Evolutionary conservation across 192 early-diverging fungal genomes (phyloP).

Genomic region (Chytriomyces sp.): DNA sequence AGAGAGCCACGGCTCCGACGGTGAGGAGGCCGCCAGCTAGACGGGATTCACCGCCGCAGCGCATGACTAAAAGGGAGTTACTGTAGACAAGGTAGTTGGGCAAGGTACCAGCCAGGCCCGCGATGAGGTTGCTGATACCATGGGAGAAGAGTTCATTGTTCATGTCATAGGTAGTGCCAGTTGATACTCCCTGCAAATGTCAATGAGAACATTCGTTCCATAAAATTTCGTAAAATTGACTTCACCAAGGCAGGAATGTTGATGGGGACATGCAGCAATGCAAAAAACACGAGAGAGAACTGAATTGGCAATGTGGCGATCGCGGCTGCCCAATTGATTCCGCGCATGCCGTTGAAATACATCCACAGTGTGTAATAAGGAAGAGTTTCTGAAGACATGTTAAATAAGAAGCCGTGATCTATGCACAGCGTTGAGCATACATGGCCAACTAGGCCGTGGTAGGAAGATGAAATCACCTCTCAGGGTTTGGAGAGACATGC

Average conservation of each 20-base stretch:
- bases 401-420: conserved; percentile 81
- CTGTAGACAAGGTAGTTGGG: conserved; percentile 93
- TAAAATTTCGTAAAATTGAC: neutral
- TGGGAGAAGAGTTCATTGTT: conserved; percentile 93
- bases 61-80: conserved; percentile 89
- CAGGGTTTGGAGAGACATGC: conserved; percentile 65
- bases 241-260: conserved; percentile 55
- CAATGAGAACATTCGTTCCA: neutral
- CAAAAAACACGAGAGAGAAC: conserved; percentile 92
- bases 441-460: no score
- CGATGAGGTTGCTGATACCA: conserved; percentile 83
- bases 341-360: conserved; percentile 59
- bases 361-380: conserved; percentile 91
- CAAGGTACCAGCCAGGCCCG: conserved; percentile 76
- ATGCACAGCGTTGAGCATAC: no score
- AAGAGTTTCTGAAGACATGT: conserved; percentile 62
- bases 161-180: conserved; percentile 84
- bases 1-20: conserved; percentile 69
- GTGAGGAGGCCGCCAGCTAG: conserved; percentile 87
- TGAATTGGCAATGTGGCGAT: conserved; percentile 79
- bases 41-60: conserved; percentile 84
- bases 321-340: conserved; percentile 46
- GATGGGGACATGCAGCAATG: conserved; percentile 95
- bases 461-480: no score
- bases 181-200: conserved; percentile 72